Percentiles rank a stretch among this genome's conserved stretches.
Evolutionary conservation across 768 basidiomycete species (phyloP).

Genomic region (Phaeotremella skinneri): DNA sequence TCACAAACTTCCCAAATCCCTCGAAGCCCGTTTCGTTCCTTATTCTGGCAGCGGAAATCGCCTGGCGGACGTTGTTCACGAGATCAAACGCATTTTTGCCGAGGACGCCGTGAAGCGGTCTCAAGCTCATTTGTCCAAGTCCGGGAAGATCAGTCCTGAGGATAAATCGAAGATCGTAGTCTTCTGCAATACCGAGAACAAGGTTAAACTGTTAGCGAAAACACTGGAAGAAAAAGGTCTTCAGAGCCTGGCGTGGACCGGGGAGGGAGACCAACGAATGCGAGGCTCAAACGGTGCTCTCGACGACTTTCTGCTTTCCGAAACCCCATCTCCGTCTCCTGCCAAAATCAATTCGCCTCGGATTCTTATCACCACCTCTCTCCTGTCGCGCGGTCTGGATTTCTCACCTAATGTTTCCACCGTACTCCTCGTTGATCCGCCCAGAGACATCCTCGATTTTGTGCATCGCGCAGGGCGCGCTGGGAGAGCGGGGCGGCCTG

Average conservation of each 20-base stretch:
- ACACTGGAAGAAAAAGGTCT: constrained; percentile 65
- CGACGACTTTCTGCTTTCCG: constrained; percentile 63
- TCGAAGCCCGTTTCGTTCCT: constrained; percentile 69
- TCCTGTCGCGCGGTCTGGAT: constrained; percentile 86
- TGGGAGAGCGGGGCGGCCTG: constrained; percentile 60
- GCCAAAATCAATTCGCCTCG: constrained; percentile 14
- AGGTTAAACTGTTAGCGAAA: constrained; percentile 63
- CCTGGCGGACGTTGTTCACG: constrained; percentile 72
- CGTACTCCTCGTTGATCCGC: constrained; percentile 83
- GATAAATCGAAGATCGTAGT: constrained; percentile 68
- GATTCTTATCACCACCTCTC: constrained; percentile 82
- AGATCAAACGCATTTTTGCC: constrained; percentile 71
- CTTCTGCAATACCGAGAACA: constrained; percentile 75
- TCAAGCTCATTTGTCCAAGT: neutral
- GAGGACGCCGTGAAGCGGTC: constrained; percentile 43
- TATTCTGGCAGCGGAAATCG: constrained; percentile 75
- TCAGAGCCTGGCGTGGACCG: constrained; percentile 60
- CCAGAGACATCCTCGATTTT: constrained; percentile 86
- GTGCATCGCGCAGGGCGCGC: constrained; percentile 84
- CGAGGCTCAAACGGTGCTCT: constrained; percentile 73
- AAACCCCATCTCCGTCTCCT: constrained; percentile 4
- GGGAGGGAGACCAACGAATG: constrained; percentile 60
- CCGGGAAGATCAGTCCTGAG: constrained; percentile 54
- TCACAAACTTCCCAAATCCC: constrained; percentile 69
- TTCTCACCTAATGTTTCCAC: constrained; percentile 74